Evolutionary conservation across 495 filamentous ascomycete genomes (phyloP), one percentile per base, ranked within the genome.

Genomic region (Aspergillus asperescens): DNA sequence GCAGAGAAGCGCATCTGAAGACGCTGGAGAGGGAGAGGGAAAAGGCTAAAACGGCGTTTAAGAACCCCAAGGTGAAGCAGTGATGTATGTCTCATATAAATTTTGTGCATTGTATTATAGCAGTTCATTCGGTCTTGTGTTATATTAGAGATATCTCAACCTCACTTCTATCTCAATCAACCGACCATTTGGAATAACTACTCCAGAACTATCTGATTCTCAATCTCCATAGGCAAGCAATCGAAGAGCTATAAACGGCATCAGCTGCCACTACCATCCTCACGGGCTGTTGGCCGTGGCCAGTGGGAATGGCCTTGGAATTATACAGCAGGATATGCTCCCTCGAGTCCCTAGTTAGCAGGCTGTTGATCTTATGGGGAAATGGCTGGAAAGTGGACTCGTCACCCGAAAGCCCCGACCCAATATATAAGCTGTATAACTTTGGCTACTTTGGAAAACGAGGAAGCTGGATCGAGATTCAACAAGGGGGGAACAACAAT

Each of bases 371-470:
- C 62, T 83, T 3, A 78, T 86, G 2, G 75, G 70, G 18, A 63
- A 58, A 43, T 87, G 81, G 82, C 44, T 82, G 13, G 72, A 77
- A 53, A n/a, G n/a, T n/a, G n/a, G n/a, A n/a, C n/a, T n/a, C n/a
- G n/a, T n/a, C n/a, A n/a, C n/a, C n/a, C n/a, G n/a, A n/a, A n/a
- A n/a, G n/a, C 7, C 42, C 41, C 1, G 61, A 59, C 29, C 45
- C 53, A 56, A 20, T 43, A 41, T 53, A 61, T 38, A 57, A 59
- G 27, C 50, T 56, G 25, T 61, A 58, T 15, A 62, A 68, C 29
- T 69, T 69, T 53, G 60, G 62, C 55, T 27, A 66, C 22, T 60
- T 67, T 29, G 27, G 37, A 28, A 52, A 57, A 8, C 54, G 54
- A 8, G 43, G 52, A 22, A 38, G 38, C 23, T 60, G 54, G n/a